phyloP scores from a whole-genome alignment of 164 flowering plant species.

The Umbellularia californica region DNA sequence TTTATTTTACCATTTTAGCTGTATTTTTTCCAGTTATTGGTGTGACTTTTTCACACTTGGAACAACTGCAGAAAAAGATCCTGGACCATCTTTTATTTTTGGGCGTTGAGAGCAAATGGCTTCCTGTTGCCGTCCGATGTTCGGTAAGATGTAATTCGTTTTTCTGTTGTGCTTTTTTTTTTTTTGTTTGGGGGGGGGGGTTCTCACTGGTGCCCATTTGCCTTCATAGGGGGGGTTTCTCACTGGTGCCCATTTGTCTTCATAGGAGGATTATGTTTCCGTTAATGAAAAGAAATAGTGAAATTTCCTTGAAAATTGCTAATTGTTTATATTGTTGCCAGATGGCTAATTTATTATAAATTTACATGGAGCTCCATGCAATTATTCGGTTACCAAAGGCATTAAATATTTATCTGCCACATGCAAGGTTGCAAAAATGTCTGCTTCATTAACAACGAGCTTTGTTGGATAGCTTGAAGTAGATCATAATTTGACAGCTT shows the following conservation, averaged over 20 bases:
- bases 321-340: not conserved
- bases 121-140: slow-evolving; percentile 85
- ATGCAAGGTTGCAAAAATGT: too few species aligned
- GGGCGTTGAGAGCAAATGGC: slow-evolving; percentile 98
- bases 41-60: not conserved
- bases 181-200: not conserved
- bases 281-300: not conserved
- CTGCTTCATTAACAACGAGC: too few species aligned
- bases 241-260: too few species aligned
- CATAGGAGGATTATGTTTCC: not conserved
- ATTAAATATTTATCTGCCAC: too few species aligned
- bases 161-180: not conserved
- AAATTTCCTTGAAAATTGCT: not conserved
- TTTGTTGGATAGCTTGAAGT: too few species aligned
- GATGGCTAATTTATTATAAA: too few species aligned
- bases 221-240: not conserved
- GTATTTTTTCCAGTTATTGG: not conserved
- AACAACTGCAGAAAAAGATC: slow-evolving; percentile 54
- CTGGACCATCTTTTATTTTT: slow-evolving; percentile 80
- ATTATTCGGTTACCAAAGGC: too few species aligned
- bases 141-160: slow-evolving; percentile 45
- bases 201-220: not conserved
- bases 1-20: not conserved
- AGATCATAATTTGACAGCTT: too few species aligned
- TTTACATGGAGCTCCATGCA: too few species aligned